Conservation (phyloP, 1,284 basidiomycete genomes). For the Gastroboletus turbinatus region DNA sequence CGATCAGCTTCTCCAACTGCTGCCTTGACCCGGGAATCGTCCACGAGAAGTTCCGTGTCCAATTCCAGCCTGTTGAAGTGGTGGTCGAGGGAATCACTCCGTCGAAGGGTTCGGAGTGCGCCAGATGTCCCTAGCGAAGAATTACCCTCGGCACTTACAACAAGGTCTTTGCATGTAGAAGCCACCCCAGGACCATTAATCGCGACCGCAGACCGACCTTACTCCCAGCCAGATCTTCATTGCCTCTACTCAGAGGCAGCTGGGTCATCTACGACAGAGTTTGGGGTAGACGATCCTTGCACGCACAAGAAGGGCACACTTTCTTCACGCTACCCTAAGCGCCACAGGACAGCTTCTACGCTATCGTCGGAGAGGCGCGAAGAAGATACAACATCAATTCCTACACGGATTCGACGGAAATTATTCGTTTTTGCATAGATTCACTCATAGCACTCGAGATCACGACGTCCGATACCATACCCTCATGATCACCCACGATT, state of each 20-base stretch:
- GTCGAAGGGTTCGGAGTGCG: constrained; percentile 49
- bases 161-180: constrained; percentile 25
- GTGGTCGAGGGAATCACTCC: constrained; percentile 47
- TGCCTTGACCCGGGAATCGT: constrained; percentile 27
- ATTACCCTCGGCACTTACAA: constrained; percentile 29
- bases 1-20: constrained; percentile 36
- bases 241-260: constrained; percentile 22
- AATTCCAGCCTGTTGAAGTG: constrained; percentile 43
- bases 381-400: constrained; percentile 13
- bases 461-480: constrained; percentile 6
- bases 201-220: constrained; percentile 20
- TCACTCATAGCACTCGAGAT: constrained; percentile 18
- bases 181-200: constrained; percentile 9
- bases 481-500: constrained; percentile 12
- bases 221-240: constrained; percentile 35
- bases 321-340: constrained; percentile 18
- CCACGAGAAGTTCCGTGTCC: constrained; percentile 29
- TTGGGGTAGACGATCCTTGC: constrained; percentile 18
- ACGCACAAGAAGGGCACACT: constrained; percentile 12
- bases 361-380: constrained; percentile 15
- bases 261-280: constrained; percentile 17
- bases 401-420: constrained; percentile 32
- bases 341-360: constrained; percentile 21
- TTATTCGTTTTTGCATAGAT: constrained; percentile 33
- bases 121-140: constrained; percentile 40